Evolutionary conservation across 1,284 basidiomycete species (phyloP), one percentile per base, ranked within the genome.

Genomic region (Pterulicium gracile): DNA sequence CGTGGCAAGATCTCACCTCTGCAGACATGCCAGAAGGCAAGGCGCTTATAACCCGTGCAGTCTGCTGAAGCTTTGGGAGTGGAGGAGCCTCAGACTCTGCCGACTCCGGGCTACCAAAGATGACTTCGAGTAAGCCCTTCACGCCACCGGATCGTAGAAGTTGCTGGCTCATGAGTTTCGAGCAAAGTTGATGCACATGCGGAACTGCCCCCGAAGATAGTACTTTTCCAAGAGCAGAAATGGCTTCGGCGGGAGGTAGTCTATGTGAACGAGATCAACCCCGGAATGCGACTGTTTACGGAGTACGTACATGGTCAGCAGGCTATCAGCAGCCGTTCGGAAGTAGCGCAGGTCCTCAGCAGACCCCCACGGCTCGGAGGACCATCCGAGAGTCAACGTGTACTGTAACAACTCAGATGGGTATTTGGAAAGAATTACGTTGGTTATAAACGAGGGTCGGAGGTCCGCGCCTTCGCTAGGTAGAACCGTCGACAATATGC

Each of bases 71-170:
- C 57, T 82, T 85, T 51, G 81, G 76, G 4, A 86, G 56, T 5
- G 55, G n/a, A 1, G 72, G 69, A 1, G 72, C 67, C 44, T 75
- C 71, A 13, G 72, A 73, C 15, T 67, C 68, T 0, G 63, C 59
- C 2, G 60, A 54, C 17, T 75, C 70, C 36, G 74, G 73, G 48
- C 83, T 80, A 0, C 79, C 76, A 50, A 88, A 82, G 0, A 86
- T 62, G 14, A 79, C 80, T 7, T 70, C 67, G 50, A 75, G 79
- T 17, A 89, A 67, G 1, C 83, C 85, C 24, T 63, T 67, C 2
- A 88, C 66, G 1, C 86, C 86, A 23, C 78, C 73, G 2, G 77
- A 74, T 22, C 82, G 75, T 21, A 84, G 59, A 4, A 89, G 60
- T 54, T 87, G 83, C 47, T 72, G 69, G 52, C 76, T 79, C 19